Conservation (phyloP, 2,329 filamentous ascomycete species). For the Alternaria alternata region DNA sequence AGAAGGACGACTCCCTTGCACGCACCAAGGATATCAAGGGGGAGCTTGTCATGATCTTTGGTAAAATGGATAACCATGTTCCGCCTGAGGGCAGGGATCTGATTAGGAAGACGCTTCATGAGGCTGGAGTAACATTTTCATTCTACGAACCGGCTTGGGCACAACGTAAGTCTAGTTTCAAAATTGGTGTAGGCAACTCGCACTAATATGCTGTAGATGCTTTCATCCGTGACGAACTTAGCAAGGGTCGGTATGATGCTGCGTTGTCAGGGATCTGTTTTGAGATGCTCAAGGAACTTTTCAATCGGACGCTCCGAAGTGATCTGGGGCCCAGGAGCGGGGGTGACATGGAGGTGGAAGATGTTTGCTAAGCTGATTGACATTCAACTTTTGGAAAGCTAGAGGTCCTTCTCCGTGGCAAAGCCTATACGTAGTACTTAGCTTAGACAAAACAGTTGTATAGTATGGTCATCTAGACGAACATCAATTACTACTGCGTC, state of each 20-base stretch:
- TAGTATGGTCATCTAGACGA: rapidly evolving
- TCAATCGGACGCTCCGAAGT: constrained; percentile 77
- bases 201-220: constrained; percentile 63
- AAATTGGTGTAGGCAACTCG: background rate
- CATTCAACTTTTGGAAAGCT: rapidly evolving
- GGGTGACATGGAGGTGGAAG: constrained; percentile 69
- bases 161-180: constrained; percentile 66
- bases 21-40: constrained; percentile 73
- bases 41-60: constrained; percentile 89
- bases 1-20: constrained; percentile 68
- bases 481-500: background rate
- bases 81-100: constrained; percentile 82
- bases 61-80: constrained; percentile 89
- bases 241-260: constrained; percentile 92
- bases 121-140: constrained; percentile 75
- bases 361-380: constrained; percentile 64
- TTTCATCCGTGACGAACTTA: constrained; percentile 91
- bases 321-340: constrained; percentile 77
- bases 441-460: background rate
- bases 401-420: background rate
- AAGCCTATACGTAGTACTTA: background rate
- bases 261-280: constrained; percentile 88
- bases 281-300: constrained; percentile 87
- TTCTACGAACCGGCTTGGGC: constrained; percentile 94
- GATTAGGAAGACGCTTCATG: constrained; percentile 82